Base-by-base conservation (phyloP, 805 yeast genomes). In the Kazachstania africana region DNA sequence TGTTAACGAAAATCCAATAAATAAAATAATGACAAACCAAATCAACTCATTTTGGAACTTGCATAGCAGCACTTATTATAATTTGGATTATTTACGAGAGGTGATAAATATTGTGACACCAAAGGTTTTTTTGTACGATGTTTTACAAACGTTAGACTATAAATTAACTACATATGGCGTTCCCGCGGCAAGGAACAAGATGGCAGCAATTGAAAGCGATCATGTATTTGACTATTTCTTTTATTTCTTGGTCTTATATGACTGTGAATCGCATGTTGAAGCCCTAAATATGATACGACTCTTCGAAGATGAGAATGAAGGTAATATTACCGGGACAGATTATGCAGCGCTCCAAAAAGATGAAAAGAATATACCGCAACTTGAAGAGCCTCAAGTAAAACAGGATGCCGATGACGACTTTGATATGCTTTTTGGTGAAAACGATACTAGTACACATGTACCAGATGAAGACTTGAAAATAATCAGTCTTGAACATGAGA, bases 11-110 rank as follows among this genome's bases (percentile, higher is more conserved):
- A 42, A 39, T 22, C 51, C 59, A 8, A 41, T 53, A 10, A 47
- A 52, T 33, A 52, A 50, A 26, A 50, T 55, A 8, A 39, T 55
- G 44, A 39, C 53, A 3, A 55, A 53, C 27, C 60, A 55, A 39
- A 47, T 50, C 14, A 55, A 53, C 28, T 53, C 57, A 9, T 55
- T 55, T 29, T 53, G 60, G 60, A 53, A 48, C 37, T 33, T 55
- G 28, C 60, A 55, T 31, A 55, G 60, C 23, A 53, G 60, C 36
- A 53, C 59, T 3, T 55, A 50, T 35, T 55, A 50, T 29, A 55
- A 55, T 29, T 32, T 50, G 16, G 60, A 55, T 33, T 55, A 50
- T 31, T 27, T 55, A 29, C 34, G 38, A 12, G 48, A 47, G 19
- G 36, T 55, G 8, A 44, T 53, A n/a, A 27, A 42, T 13, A 24